Base-by-base conservation (phyloP, 75 land plant species). In the Ceratopteris richardii region DNA sequence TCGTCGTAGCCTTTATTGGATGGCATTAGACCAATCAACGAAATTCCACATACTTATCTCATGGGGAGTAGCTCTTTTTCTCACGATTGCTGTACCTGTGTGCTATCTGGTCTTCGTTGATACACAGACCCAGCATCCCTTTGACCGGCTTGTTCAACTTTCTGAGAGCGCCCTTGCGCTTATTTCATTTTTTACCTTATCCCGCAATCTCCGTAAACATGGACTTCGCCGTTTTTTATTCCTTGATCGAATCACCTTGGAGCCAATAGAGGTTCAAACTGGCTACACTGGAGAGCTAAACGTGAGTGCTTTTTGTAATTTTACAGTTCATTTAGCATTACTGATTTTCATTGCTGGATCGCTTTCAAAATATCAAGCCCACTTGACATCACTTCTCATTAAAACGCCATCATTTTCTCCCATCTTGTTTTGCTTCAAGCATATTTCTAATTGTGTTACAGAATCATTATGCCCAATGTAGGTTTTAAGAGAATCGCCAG, bases 1-100 rank as follows among this genome's bases (percentile, higher is more conserved):
- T 64, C 64, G 79, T 18, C 63, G 71, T 16, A 76, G 81, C 58
- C 63, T 90, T 39, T 52, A 61, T 1, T 90, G 84, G 66, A 27
- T 84, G 58, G 86, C 80, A 28, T 58, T 90, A 5, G 96, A 90
- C 59, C 88, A 90, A 37, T 87, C 92, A 9, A 63, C 56, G 1
- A 7, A 26, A 11, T 55, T 56, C 64, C 54, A 54, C 20, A 60
- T 74, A n/a, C 43, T 44, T 0, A 37, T 81, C 17, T 88, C 95
- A 9, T 91, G 97, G 94, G 27, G 66, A 29, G 19, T 85, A 29
- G 89, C 85, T 56, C 9, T 85, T 23, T 42, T 85, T 31, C 60
- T 88, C 20, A 65, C 71, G 29, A 26, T 84, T 29, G 74, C 29
- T 9, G 66, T 82, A 19, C 97, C 97, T 0, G 31, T 68, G 4